A percentile compares a stretch with the other conserved stretches of the same genome.
Evolutionary conservation across 176 grass and related monocot species (phyloP).

Genomic region (Ampelocalamus luodianensis): DNA sequence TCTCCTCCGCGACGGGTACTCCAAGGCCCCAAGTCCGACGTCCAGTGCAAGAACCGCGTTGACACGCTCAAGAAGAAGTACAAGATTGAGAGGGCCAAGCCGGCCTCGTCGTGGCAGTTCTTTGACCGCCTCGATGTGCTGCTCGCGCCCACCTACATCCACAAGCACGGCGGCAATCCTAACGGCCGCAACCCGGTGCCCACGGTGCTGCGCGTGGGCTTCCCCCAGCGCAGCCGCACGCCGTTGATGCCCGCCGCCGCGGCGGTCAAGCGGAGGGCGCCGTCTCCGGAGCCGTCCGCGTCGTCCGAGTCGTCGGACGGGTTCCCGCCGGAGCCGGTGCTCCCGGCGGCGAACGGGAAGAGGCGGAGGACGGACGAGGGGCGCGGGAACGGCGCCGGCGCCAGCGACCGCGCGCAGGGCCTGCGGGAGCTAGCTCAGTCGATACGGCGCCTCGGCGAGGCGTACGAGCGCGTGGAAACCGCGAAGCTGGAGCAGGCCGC

Average conservation of each 20-base stretch:
- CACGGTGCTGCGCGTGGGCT: slow-evolving; percentile 46
- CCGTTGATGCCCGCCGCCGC: slow-evolving; percentile 34
- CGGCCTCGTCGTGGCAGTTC: slow-evolving; percentile 78
- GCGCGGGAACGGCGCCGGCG: not conserved
- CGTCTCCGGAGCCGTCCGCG: slow-evolving; percentile 48
- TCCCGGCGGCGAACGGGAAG: slow-evolving; percentile 63
- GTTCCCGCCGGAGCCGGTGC: slow-evolving; percentile 57
- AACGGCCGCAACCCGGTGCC: slow-evolving; percentile 46
- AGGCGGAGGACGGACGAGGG: slow-evolving; percentile 45
- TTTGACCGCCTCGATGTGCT: slow-evolving; percentile 75
- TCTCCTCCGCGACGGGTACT: slow-evolving; percentile 87
- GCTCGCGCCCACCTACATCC: slow-evolving; percentile 68
- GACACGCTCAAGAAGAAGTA: slow-evolving; percentile 99
- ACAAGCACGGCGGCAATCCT: slow-evolving; percentile 23
- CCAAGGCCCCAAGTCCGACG: slow-evolving; percentile 76
- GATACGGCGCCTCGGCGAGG: slow-evolving; percentile 67
- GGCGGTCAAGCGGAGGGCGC: slow-evolving; percentile 24
- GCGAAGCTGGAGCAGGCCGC: slow-evolving; percentile 72
- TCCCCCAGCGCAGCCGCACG: slow-evolving; percentile 74
- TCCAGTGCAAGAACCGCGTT: slow-evolving; percentile 99
- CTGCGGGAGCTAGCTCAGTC: slow-evolving; percentile 62
- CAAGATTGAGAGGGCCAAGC: slow-evolving; percentile 85
- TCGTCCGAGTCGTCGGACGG: slow-evolving; percentile 79
- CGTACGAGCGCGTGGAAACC: slow-evolving; percentile 77
- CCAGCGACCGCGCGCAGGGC: slow-evolving; percentile 37